Evolutionary conservation across 1,284 basidiomycete genomes (phyloP).

Genomic region (Naganishia cerealis): DNA sequence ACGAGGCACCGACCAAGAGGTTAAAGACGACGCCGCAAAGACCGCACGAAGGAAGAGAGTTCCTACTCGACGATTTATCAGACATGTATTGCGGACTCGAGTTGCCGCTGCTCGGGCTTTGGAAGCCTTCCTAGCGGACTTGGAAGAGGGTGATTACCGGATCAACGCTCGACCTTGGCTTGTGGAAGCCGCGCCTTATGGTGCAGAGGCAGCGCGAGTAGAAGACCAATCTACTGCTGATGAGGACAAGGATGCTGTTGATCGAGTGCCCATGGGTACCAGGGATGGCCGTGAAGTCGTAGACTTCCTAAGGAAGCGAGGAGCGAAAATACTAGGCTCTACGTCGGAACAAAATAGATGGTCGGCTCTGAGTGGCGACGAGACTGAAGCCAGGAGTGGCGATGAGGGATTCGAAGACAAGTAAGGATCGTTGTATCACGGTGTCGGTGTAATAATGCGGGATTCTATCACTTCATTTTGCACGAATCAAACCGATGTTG

Average conservation of each 20-base stretch:
- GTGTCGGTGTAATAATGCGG: neutral
- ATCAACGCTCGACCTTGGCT: conserved; percentile 51
- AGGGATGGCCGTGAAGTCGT: conserved; percentile 50
- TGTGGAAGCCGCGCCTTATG: conserved; percentile 42
- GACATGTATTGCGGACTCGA: conserved; percentile 77
- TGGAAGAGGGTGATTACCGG: conserved; percentile 55
- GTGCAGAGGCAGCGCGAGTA: conserved; percentile 39
- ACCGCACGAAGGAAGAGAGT: conserved; percentile 55
- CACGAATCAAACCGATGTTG: too few species aligned
- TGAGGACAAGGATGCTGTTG: conserved; percentile 41
- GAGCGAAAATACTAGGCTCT: conserved; percentile 42
- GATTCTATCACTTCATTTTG: too few species aligned
- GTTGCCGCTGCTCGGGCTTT: conserved; percentile 73
- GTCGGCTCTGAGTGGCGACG: conserved; percentile 23
- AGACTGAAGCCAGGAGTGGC: conserved; percentile 18
- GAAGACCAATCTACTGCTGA: conserved; percentile 29
- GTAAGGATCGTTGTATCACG: conserved; percentile 1
- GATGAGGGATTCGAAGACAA: neutral
- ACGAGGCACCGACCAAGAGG: conserved; percentile 45
- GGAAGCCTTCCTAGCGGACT: conserved; percentile 66
- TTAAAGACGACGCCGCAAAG: conserved; percentile 53
- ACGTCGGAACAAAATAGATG: conserved; percentile 15
- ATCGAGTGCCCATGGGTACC: conserved; percentile 41
- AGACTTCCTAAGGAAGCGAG: conserved; percentile 46
- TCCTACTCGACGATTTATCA: conserved; percentile 75